Evolutionary conservation across 2,329 filamentous ascomycete species (phyloP).

Genomic region (Cladophialophora yegresii): DNA sequence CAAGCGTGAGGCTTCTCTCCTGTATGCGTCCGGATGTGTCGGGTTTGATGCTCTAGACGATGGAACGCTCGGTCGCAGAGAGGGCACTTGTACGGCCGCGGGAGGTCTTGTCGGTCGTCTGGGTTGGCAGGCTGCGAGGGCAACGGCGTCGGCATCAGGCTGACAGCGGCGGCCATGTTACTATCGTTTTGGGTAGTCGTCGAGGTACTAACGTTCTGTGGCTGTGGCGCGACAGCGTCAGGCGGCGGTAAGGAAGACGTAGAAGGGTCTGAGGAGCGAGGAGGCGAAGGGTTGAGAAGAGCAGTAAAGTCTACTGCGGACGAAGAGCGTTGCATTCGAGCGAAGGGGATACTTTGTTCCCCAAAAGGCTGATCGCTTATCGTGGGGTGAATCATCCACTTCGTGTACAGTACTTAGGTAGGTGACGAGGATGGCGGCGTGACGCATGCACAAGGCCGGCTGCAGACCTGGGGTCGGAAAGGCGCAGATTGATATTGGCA

Average conservation of each 20-base stretch:
- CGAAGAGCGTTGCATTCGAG: slow-evolving; percentile 37
- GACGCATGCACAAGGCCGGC: slow-evolving; percentile 24
- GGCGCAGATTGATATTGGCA: slow-evolving; percentile 24
- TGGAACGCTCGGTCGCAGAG: slow-evolving; percentile 99
- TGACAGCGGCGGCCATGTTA: slow-evolving; percentile 49
- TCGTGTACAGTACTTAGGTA: not conserved
- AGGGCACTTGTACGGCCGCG: slow-evolving; percentile 96
- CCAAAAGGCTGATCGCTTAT: slow-evolving; percentile 36
- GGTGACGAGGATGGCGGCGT: slow-evolving; percentile 24
- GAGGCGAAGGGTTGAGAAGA: slow-evolving; percentile 35
- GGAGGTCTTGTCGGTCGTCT: slow-evolving; percentile 74
- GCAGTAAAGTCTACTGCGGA: slow-evolving; percentile 38
- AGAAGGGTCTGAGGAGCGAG: slow-evolving; percentile 13
- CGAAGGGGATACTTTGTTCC: slow-evolving; percentile 29
- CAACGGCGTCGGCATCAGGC: slow-evolving; percentile 49
- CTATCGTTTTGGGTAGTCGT: slow-evolving; percentile 37
- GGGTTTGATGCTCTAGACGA: slow-evolving; percentile 88
- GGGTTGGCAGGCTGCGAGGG: slow-evolving; percentile 58
- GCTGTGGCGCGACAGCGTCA: slow-evolving; percentile 14
- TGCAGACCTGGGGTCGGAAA: slow-evolving; percentile 29
- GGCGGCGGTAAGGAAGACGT: slow-evolving; percentile 31
- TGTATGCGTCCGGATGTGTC: slow-evolving; percentile 94
- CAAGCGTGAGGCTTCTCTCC: slow-evolving; percentile 98
- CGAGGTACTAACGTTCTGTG: slow-evolving; percentile 6
- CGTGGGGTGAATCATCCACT: slow-evolving; percentile 35